Conservation (phyloP, 768 basidiomycete species). For the Dioszegia aurantiaca region DNA sequence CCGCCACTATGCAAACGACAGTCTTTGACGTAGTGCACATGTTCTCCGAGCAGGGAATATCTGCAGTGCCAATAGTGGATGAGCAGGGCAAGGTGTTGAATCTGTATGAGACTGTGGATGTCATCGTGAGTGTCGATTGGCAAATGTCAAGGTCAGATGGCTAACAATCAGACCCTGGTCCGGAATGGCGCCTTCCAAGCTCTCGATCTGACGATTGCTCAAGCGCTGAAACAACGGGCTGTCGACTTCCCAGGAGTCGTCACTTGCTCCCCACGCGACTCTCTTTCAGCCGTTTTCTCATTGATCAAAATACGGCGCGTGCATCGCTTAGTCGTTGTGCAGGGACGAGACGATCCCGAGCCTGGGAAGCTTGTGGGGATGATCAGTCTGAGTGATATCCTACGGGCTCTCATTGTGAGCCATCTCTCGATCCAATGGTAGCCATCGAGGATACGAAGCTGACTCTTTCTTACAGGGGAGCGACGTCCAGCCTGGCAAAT, state of each 20-base stretch:
- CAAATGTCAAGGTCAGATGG: background rate
- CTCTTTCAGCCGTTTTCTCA: slow-evolving; percentile 81
- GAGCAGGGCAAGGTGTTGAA: slow-evolving; percentile 84
- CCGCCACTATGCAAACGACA: slow-evolving; percentile 81
- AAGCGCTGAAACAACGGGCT: slow-evolving; percentile 86
- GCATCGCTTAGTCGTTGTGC: slow-evolving; percentile 91
- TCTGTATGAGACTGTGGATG: slow-evolving; percentile 97
- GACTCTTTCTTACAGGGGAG: slow-evolving; percentile 2
- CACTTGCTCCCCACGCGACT: slow-evolving; percentile 88
- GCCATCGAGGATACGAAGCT: background rate
- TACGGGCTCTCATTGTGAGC: slow-evolving; percentile 50
- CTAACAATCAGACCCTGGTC: slow-evolving; percentile 71
- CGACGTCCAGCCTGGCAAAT: slow-evolving; percentile 45
- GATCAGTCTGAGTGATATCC: slow-evolving; percentile 51
- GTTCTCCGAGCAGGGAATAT: slow-evolving; percentile 93
- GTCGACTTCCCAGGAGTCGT: slow-evolving; percentile 96
- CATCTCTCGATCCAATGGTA: too few relatives aligned
- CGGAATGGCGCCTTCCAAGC: slow-evolving; percentile 90
- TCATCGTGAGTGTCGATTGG: slow-evolving; percentile 66
- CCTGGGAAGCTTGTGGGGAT: slow-evolving; percentile 49
- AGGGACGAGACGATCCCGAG: slow-evolving; percentile 53
- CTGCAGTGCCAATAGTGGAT: slow-evolving; percentile 94
- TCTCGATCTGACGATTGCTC: slow-evolving; percentile 87
- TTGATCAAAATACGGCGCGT: slow-evolving; percentile 90
- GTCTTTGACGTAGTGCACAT: slow-evolving; percentile 99